A percentile compares a stretch with the other conserved stretches of the same genome.
phyloP scores from a whole-genome alignment of 257 asterid genomes.

The Plantago ovata region DNA sequence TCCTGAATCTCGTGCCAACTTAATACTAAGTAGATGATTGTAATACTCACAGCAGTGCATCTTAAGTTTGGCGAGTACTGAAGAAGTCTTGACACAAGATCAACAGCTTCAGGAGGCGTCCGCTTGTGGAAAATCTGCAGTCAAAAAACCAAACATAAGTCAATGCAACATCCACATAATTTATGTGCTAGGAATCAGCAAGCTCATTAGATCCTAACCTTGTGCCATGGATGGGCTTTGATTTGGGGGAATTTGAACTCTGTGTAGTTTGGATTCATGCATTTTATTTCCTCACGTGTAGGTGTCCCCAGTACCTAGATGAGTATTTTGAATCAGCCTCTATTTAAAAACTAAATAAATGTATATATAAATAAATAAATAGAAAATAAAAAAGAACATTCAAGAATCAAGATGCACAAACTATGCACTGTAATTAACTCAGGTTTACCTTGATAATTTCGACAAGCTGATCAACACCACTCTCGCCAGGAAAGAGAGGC shows the following conservation, averaged over 20 bases:
- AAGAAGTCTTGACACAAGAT: slow-evolving; percentile 83
- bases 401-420: background rate
- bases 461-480: slow-evolving; percentile 88
- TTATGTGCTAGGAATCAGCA: slow-evolving; percentile 1
- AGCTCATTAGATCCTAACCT: slow-evolving; percentile 31
- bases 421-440: background rate
- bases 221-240: slow-evolving; percentile 95
- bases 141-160: slow-evolving; percentile 1
- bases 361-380: background rate
- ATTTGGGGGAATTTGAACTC: slow-evolving; percentile 88
- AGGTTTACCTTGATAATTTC: slow-evolving; percentile 71
- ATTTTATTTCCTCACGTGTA: slow-evolving; percentile 81
- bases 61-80: slow-evolving; percentile 86
- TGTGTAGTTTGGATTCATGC: slow-evolving; percentile 86
- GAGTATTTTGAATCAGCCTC: background rate
- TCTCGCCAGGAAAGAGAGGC: slow-evolving; percentile 91
- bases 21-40: background rate
- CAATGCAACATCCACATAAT: slow-evolving; percentile 4
- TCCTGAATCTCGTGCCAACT: too few species aligned
- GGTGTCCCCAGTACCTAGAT: slow-evolving; percentile 79
- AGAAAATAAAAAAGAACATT: background rate
- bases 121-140: slow-evolving; percentile 74
- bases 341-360: background rate
- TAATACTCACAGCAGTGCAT: slow-evolving; percentile 72
- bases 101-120: slow-evolving; percentile 86